A percentile compares a stretch with the other conserved stretches of the same genome.
phyloP scores from a whole-genome alignment of 331 rosid species.

The Rhamnella rubrinervis region DNA sequence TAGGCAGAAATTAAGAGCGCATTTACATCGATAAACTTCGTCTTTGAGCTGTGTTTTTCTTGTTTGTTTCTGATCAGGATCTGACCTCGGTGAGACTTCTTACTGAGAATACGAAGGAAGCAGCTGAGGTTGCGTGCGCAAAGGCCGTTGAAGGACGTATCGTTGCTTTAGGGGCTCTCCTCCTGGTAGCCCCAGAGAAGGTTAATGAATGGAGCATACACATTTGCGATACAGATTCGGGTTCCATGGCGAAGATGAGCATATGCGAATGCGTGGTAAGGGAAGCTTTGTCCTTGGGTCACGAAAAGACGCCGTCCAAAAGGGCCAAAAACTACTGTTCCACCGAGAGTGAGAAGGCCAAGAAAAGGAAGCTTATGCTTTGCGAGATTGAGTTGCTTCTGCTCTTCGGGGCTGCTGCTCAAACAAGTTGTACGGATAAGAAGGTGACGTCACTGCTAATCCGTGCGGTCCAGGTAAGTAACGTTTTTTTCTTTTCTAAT shows the following conservation, averaged over 20 bases:
- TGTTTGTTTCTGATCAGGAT: conserved; percentile 16
- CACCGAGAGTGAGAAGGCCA: conserved; percentile 2
- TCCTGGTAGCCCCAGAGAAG: conserved; percentile 30
- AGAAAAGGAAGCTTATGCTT: conserved; percentile 36
- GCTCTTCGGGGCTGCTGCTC: conserved; percentile 32
- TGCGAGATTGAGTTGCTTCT: conserved; percentile 41
- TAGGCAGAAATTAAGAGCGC: too few species aligned
- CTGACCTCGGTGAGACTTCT: conserved; percentile 34
- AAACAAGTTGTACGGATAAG: conserved; percentile 26
- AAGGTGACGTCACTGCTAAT: conserved; percentile 26
- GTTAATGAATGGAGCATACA: conserved; percentile 24
- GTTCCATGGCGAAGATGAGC: conserved; percentile 29
- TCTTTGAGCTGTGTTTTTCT: background rate
- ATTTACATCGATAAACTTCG: too few species aligned
- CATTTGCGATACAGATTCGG: conserved; percentile 19
- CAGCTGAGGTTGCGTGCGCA: conserved; percentile 33
- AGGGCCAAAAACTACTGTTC: conserved; percentile 3
- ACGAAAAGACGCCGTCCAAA: conserved; percentile 1
- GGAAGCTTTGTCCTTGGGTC: conserved; percentile 32
- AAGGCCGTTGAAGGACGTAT: conserved; percentile 34
- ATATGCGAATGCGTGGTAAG: conserved; percentile 37
- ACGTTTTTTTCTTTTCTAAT: background rate
- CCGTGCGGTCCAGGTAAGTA: conserved; percentile 38
- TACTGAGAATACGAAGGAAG: conserved; percentile 38
- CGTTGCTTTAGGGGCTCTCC: conserved; percentile 37